These are phyloP conservation scores for Puccinia coronata DNA, from an alignment of 1,284 basidiomycete species.

Conservation along the genomic window DNA sequence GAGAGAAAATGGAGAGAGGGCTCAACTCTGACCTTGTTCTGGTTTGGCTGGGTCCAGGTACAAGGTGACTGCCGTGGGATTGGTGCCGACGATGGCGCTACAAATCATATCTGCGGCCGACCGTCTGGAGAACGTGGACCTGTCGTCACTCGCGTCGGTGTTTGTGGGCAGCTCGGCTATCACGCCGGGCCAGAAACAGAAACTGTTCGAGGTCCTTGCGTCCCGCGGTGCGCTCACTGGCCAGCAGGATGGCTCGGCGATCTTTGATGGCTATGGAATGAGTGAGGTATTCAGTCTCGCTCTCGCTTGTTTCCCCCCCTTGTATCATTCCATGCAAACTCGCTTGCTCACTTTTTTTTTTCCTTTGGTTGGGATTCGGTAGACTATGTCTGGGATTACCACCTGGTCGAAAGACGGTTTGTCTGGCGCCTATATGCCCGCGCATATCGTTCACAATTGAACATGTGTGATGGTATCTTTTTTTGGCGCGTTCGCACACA, in stretches of 20 bases:
- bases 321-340: not conserved
- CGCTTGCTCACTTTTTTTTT: not conserved
- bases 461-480: too few relatives aligned
- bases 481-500: not conserved
- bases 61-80: slow-evolving; percentile 15
- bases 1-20: not conserved
- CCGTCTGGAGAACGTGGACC: not conserved
- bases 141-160: slow-evolving; percentile 23
- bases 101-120: slow-evolving; percentile 35
- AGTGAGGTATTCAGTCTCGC: slow-evolving; percentile 23
- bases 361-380: not conserved
- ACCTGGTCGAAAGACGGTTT: slow-evolving; percentile 25
- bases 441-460: not conserved
- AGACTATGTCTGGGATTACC: slow-evolving; percentile 17
- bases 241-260: slow-evolving; percentile 4
- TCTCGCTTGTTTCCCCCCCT: too few relatives aligned
- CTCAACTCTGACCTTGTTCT: not conserved
- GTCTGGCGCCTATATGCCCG: not conserved
- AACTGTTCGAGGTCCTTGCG: not conserved
- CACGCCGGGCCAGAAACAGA: slow-evolving; percentile 3
- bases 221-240: slow-evolving; percentile 23
- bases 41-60: not conserved
- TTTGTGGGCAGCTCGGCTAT: slow-evolving; percentile 19
- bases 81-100: slow-evolving; percentile 30
- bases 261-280: slow-evolving; percentile 40